Evolutionary conservation across 768 basidiomycete species (phyloP).

Genomic region (Suillus spraguei): DNA sequence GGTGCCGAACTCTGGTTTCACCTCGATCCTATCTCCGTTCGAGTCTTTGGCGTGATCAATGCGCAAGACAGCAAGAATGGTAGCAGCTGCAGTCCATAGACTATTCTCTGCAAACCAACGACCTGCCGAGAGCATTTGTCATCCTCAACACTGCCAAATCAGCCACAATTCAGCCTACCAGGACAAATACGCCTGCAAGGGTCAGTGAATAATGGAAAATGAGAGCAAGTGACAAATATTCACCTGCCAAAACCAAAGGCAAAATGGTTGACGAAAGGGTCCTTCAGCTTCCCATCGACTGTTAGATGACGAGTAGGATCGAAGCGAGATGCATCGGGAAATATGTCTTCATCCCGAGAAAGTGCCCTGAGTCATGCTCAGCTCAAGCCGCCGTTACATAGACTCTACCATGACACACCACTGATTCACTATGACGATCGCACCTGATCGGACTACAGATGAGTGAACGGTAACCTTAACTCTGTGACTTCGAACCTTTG

Average conservation of each 20-base stretch:
- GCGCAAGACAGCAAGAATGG: slow-evolving; percentile 2
- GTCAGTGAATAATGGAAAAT: background rate
- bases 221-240: background rate
- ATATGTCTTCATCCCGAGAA: slow-evolving; percentile 4
- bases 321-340: slow-evolving; percentile 6
- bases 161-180: background rate
- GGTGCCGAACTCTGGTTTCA: background rate
- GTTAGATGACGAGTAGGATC: slow-evolving; percentile 5
- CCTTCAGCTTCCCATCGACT: background rate
- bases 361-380: slow-evolving; percentile 1
- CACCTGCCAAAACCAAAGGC: slow-evolving; percentile 5
- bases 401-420: background rate
- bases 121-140: background rate
- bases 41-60: background rate
- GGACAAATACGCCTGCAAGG: slow-evolving; percentile 6
- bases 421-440: background rate
- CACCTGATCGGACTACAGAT: background rate
- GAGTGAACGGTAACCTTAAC: background rate
- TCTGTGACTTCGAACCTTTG: slow-evolving; percentile 38
- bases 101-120: slow-evolving; percentile 3
- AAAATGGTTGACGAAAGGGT: background rate
- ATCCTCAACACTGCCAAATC: background rate
- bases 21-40: background rate
- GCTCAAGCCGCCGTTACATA: background rate
- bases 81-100: background rate